phyloP scores from a whole-genome alignment of 768 basidiomycete genomes.

The Rubroboletus pulcherrimus region DNA sequence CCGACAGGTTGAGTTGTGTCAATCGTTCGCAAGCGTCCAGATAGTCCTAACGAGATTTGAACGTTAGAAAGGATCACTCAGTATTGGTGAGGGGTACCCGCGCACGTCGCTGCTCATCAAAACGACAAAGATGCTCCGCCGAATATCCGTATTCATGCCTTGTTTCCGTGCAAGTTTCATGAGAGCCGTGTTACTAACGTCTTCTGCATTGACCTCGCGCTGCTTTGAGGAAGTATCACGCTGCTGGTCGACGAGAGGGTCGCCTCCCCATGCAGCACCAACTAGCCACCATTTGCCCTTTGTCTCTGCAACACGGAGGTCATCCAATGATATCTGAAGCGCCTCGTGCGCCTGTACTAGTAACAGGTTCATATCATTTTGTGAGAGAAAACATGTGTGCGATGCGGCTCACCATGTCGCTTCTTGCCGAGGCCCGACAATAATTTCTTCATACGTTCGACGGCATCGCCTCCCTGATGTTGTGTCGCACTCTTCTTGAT shows the following conservation, averaged over 20 bases:
- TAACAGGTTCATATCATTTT: neutral
- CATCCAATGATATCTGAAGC: conserved; percentile 78
- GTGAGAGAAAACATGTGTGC: neutral
- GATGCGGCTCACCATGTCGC: conserved; percentile 50
- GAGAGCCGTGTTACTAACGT: conserved; percentile 41
- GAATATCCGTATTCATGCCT: conserved; percentile 98
- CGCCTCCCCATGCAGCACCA: conserved; percentile 92
- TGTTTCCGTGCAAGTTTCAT: conserved; percentile 85
- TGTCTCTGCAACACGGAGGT: conserved; percentile 77
- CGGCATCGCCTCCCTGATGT: conserved; percentile 70
- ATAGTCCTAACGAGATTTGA: conserved; percentile 66
- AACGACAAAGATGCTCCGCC: conserved; percentile 86
- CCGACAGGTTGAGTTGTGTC: conserved; percentile 75
- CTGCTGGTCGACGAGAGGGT: conserved; percentile 79
- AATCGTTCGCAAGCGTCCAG: conserved; percentile 94
- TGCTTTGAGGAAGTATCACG: conserved; percentile 25
- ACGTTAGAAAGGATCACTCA: neutral
- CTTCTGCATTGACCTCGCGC: conserved; percentile 27
- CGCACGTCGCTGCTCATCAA: conserved; percentile 94
- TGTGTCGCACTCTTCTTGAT: conserved; percentile 59
- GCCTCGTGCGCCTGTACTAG: conserved; percentile 82
- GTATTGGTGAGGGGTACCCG: neutral
- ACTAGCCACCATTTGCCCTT: conserved; percentile 99
- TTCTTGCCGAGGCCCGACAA: conserved; percentile 72
- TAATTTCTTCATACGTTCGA: conserved; percentile 87